Base-by-base conservation (phyloP, 495 filamentous ascomycete genomes). In the Neurospora pannonica region DNA sequence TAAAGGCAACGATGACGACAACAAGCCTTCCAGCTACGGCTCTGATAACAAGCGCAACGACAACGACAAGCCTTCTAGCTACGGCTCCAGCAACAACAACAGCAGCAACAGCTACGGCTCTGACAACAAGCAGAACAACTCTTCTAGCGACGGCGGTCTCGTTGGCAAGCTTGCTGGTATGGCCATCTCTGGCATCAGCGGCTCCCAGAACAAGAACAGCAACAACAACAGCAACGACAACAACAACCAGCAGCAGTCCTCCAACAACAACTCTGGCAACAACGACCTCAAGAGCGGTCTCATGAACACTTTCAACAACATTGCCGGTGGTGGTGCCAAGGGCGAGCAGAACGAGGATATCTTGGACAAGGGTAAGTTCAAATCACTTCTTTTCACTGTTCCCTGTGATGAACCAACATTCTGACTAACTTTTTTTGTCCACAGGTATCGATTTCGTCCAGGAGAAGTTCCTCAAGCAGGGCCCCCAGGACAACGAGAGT, bases 301-400 rank as follows among this genome's bases (percentile, higher is more conserved):
- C 78, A 76, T 90, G 71, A 86, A 87, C 73, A 89, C 91, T 78
- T 46, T 92, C 38, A 90, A 93, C 81, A 71, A 79, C 38, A 82
- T 87, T 69, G 88, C 88, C 36, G 91, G 91, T 36, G 91, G 91
- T 54, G 91, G 91, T 40, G 83, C 80, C 69, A 83, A 88, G 77
- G 86, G 89, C 77, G 91, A 93, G 87, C 88, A 92, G 85, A 89
- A 92, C 48, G 91, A 92, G 78, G 91, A 93, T 79, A 77, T 75
- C 0, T 84, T 92, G 37, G 90, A 92, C 78, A 92, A 92, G 78
- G 89, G 88, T 89, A 78, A 34, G 71, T 74, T 19, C 31, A 34
- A 15, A n/a, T 4, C 28, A 60, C 17, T 10, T 28, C 8, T 15
- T 69, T 1, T 6, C 70, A 31, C 42, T 24, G 37, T 42, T 39